Evolutionary conservation across 768 basidiomycete species (phyloP).

Genomic region (Guyanaporus albipodus): DNA sequence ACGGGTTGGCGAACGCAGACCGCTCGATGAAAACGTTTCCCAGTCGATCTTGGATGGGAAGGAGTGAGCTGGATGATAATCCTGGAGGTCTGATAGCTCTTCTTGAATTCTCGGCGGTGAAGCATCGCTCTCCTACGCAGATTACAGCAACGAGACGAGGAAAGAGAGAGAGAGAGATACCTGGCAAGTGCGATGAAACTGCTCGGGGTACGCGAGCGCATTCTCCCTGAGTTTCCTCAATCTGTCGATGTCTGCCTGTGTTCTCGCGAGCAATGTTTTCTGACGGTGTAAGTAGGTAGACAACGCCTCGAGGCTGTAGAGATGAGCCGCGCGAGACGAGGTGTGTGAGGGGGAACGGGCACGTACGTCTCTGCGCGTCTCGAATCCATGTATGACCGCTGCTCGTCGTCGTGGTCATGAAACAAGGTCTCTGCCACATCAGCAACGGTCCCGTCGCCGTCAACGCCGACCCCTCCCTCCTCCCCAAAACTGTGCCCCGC

Average conservation of each 20-base stretch:
- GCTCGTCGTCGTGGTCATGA: conserved; percentile 34
- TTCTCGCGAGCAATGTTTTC: conserved; percentile 52
- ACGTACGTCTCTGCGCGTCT: conserved; percentile 36
- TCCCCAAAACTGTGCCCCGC: conserved; percentile 1
- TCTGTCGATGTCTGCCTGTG: conserved; percentile 58
- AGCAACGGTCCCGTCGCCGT: conserved; percentile 6
- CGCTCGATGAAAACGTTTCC: conserved; percentile 52
- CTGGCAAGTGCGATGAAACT: conserved; percentile 34
- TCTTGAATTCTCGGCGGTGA: conserved; percentile 32
- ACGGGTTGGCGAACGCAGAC: conserved; percentile 34
- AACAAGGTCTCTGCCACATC: conserved; percentile 13
- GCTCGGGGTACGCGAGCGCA: conserved; percentile 33
- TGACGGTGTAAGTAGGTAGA: conserved; percentile 62
- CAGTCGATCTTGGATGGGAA: conserved; percentile 56
- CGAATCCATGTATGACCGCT: conserved; percentile 25
- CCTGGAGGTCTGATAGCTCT: conserved; percentile 42
- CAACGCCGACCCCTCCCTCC: conserved; percentile 9
- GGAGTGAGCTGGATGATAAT: conserved; percentile 38
- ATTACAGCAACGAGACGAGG: conserved; percentile 19
- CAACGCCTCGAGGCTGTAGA: conserved; percentile 50
- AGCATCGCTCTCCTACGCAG: conserved; percentile 9
- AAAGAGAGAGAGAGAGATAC: conserved; percentile 24
- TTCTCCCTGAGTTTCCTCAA: conserved; percentile 45
- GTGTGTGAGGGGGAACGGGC: background rate
- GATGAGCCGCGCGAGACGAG: background rate